Conservation (phyloP, 1,284 basidiomycete genomes). For the Ceratobasidium papillatum region DNA sequence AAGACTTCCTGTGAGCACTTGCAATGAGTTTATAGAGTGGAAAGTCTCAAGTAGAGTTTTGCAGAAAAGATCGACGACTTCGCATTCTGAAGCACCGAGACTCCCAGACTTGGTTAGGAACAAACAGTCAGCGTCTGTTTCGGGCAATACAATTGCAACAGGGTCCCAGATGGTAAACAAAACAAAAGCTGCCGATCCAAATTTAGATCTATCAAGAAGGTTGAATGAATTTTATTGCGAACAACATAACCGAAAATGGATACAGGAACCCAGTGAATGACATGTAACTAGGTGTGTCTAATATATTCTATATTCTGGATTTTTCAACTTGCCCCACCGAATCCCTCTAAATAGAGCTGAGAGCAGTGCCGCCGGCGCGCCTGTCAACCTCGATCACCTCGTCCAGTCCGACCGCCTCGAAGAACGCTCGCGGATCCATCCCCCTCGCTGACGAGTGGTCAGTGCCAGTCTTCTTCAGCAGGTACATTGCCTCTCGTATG, state of each 20-base stretch:
- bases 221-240: background rate
- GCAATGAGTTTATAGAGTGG: background rate
- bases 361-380: slow-evolving; percentile 66
- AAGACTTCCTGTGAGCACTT: background rate
- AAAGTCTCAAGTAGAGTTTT: background rate
- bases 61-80: background rate
- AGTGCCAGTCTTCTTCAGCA: slow-evolving; percentile 77
- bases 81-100: slow-evolving; percentile 6
- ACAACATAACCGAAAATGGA: background rate
- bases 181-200: background rate
- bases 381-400: slow-evolving; percentile 67
- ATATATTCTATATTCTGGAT: background rate
- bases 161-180: background rate
- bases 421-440: slow-evolving; percentile 81
- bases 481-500: slow-evolving; percentile 74
- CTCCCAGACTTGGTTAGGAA: background rate
- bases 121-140: background rate
- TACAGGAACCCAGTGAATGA: background rate
- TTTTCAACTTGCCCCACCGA: background rate
- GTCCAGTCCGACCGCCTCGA: slow-evolving; percentile 74
- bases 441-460: slow-evolving; percentile 74
- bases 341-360: slow-evolving; percentile 57
- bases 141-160: background rate
- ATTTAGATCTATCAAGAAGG: background rate
- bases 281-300: background rate